These are phyloP conservation scores for Pythium rhizo-oryzae DNA, from an alignment of 352 stramenopile species.

Conservation along the genomic window DNA sequence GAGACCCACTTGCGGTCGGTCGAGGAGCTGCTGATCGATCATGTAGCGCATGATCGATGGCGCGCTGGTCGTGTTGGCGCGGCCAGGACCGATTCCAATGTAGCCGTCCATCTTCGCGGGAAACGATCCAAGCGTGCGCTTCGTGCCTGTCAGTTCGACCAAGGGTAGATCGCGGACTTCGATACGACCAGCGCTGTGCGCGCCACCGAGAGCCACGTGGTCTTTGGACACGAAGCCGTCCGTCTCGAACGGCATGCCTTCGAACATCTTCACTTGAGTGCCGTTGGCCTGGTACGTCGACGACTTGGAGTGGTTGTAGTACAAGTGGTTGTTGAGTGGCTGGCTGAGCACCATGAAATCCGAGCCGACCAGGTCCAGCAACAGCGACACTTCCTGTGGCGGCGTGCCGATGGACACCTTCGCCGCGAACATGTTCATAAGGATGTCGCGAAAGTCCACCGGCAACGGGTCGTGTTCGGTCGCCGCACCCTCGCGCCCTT, in stretches of 20 bases:
- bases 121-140: neutral
- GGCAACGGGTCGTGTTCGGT: too few species aligned
- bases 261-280: constrained; percentile 6
- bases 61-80: neutral
- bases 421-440: neutral
- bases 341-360: constrained; percentile 17
- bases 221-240: constrained; percentile 19
- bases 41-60: constrained; percentile 11
- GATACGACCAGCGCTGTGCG: neutral
- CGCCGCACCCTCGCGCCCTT: too few species aligned
- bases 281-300: constrained; percentile 22
- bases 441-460: neutral
- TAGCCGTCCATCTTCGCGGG: neutral
- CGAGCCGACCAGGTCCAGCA: neutral
- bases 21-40: constrained; percentile 9
- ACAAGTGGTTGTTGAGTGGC: neutral
- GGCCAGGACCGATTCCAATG: neutral
- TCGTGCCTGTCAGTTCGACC: constrained; percentile 4
- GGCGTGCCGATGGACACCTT: constrained; percentile 18
- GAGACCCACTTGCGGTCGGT: constrained; percentile 7
- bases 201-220: neutral
- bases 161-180: neutral
- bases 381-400: constrained; percentile 13
- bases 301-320: constrained; percentile 30
- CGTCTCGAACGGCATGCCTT: constrained; percentile 11